Evolutionary conservation across 2,329 filamentous ascomycete species (phyloP), one percentile per base, ranked within the genome.

Genomic region (Penicillium psychrosexuale): DNA sequence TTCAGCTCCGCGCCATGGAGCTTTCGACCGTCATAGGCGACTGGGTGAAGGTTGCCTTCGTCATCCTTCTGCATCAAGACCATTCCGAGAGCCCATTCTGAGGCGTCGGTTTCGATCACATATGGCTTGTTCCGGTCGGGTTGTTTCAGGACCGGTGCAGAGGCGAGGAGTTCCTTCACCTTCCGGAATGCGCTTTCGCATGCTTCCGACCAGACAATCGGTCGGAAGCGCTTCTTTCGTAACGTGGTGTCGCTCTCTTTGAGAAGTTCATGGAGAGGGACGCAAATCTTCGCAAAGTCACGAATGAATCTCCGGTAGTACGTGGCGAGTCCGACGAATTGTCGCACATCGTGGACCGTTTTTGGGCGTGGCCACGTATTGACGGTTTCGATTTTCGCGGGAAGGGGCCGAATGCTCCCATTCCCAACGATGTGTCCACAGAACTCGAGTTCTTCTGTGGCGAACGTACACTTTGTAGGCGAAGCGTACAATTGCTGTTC

Each of bases 401-500:
- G n/a, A 6, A 30, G 22, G 33, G 13, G n/a, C 11, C 27, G 8
- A 8, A 55, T 34, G 7, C 3, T 27, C 11, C 47, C 4, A 5
- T 22, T 51, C 1, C 37, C 17, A 9, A 55, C 5, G 11, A 55
- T 56, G 47, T 56, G 39, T 2, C 38, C 22, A 36, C 17, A 56
- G 17, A 56, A 56, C 17, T 56, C 43, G n/a, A 56, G 9, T 39
- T 39, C 8, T 3, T 28, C n/a, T 0, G 19, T 28, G 0, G 13
- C 11, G n/a, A 53, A 22, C 5, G 12, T 5, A n/a, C 15, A 53
- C 13, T 55, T 55, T 3, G 1, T 9, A 5, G 7, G 34, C 12
- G 27, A 30, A 5, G n/a, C 13, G 5, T 49, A 44, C 30, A 50
- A 11, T n/a, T 49, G 5, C 5, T 38, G 6, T 1, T 44, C 7